Base-by-base conservation (phyloP, 257 asterid species). In the Rhazya stricta region DNA sequence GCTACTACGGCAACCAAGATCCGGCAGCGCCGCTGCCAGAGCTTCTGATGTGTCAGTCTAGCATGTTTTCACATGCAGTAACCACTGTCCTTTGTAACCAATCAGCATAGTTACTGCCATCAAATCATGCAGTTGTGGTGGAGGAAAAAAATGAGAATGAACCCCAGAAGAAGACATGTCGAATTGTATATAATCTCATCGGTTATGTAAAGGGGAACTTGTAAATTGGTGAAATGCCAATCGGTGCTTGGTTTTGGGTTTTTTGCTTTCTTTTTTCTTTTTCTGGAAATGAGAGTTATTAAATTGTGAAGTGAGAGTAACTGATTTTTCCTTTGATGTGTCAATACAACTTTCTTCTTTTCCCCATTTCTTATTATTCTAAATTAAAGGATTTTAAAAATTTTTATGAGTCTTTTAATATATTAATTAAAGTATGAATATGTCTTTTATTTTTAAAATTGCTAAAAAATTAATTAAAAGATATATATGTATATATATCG, bases 1-100 rank as follows among this genome's bases (percentile, higher is more conserved):
- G 84, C 87, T 93, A 75, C 89, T 93, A 79, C 85, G 98, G 91
- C 97, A 86, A 79, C 94, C 97, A 66, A 93, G 96, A 89, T 86
- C 97, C 87, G 83, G 82, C 77, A 86, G 84, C 80, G 76, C 61
- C 86, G 92, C 85, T 86, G 89, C 90, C 56, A 67, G 73, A 73
- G 78, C 75, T 10, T 83, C 87, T 82, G 87, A 85, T 71, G 76
- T 84, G 89, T 79, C 85, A 65, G 83, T 79, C 75, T 82, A 78
- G 58, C 74, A 16, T 76, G 50, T 37, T 19, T 65, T 37, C 71
- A 66, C 71, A 66, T 66, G 71, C 50, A 3, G 9, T 3, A 65
- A 30, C n/a, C 67, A 60, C 43, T 39, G 43, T 39, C 43, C 4
- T 10, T 9, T 43, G 48, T 43, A 48, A 15, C 4, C 5, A 48